Evolutionary conservation across 495 filamentous ascomycete genomes (phyloP), one percentile per base, ranked within the genome.

Genomic region (Penicillium dipodomyicola): DNA sequence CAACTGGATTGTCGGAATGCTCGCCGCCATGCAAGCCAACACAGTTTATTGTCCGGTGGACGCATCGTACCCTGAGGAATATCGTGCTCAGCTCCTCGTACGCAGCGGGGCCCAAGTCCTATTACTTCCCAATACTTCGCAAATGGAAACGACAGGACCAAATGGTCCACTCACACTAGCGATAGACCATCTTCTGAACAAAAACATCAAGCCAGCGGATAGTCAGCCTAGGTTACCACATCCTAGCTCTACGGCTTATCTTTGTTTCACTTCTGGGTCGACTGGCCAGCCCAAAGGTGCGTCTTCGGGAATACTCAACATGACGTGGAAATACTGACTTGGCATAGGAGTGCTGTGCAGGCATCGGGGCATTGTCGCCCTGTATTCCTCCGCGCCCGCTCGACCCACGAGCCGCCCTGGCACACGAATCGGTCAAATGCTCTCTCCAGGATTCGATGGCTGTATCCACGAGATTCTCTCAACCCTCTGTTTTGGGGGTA

Each of bases 41-140:
- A 59, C 55, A 9, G 54, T 64, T 42, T 72, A 67, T 49, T 58
- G 44, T 25, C 66, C 70, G 0, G 37, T 72, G 23, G 70, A 71
- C 46, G 37, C 41, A 22, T 52, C 54, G 19, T 60, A 71, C 3
- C 66, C 70, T 50, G 12, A 57, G 57, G 40, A 49, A 46, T 42
- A 49, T 55, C 27, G 54, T 57, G 37, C 50, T 39, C 7, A 12
- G 52, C 29, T 56, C 23, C 32, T 51, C 39, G 41, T 54, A 46
- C 41, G 64, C 57, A 20, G 39, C 43, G n/a, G 7, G 56, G 46
- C 60, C 22, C 33, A 32, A 56, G 5, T 49, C 27, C 20, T 32
- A n/a, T 52, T 27, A 49, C 42, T 55, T 29, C 45, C 35, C 10
- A 14, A 41, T 23, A 53, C 20, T 35, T 40, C 42, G 15, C 33